Base-by-base conservation (phyloP, 164 flowering plant species). In the Aristolochia contorta region DNA sequence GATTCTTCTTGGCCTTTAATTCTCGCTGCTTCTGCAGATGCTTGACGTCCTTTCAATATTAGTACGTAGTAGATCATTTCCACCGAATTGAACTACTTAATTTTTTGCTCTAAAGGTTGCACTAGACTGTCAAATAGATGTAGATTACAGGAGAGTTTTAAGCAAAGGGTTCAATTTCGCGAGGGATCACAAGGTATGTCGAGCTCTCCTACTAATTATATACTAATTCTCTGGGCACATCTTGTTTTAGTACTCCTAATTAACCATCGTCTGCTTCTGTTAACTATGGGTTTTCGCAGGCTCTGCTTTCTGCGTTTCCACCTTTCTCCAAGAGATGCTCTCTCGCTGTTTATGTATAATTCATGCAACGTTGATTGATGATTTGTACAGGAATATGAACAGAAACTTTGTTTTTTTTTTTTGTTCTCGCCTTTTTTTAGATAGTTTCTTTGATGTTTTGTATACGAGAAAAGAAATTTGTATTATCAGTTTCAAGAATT, bases 251-350 rank as follows among this genome's bases (percentile, higher is more conserved):
- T 47, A 20, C 2, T 2, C 21, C 23, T 52, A 1, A 12, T 20
- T 53, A 4, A 22, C 27, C 27, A 1, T 22, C 56, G 16, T 22
- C 14, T 22, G 56, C 20, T 24, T 22, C 1, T 18, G 19, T 49
- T 49, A 6, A n/a, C 4, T 52, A 53, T 53, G 12, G 43, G 15
- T 46, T 19, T 43, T 57, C 30, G 57, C 76, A 75, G 77, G 71
- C 54, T 20, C 27, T 67, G 23, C 63, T 66, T 20, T 21, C 60
- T 10, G 47, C 64, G 6, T 48, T 64, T 49, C 58, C 73, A 32
- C 19, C 69, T 12, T 64, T 67, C 58, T 63, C 65, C 66, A 69
- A 63, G 59, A 76, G 74, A 33, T 80, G 84, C 54, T 62, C 71
- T 16, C 2, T 74, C 0, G 74, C 74, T 30, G 32, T 80, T 21